A percentile compares a stretch with the other conserved stretches of the same genome.
Evolutionary conservation across 345 rosid species (phyloP).

Genomic region (Trapa bicornis): DNA sequence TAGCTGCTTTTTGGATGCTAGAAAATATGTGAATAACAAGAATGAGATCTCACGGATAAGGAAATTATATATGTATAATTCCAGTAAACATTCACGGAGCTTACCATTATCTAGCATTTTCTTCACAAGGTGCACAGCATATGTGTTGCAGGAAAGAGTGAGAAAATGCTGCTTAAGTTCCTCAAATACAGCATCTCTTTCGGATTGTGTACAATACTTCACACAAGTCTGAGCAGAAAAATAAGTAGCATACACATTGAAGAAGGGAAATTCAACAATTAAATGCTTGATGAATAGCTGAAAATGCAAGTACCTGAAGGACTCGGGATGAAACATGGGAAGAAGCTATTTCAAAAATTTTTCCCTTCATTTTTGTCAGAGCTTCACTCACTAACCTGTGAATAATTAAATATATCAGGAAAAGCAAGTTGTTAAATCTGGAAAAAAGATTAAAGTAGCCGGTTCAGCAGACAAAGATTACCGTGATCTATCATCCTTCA

Average conservation of each 20-base stretch:
- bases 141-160: conserved; percentile 44
- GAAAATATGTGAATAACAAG: not conserved
- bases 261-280: not conserved
- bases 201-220: conserved; percentile 61
- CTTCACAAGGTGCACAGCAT: conserved; percentile 62
- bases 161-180: conserved; percentile 83
- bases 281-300: not conserved
- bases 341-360: conserved; percentile 74
- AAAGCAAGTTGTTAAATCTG: not conserved
- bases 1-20: conserved; percentile 77
- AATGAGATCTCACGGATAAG: not conserved
- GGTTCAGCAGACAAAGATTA: conserved; percentile 15
- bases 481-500: conserved; percentile 76
- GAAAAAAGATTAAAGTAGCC: not conserved
- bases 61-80: not conserved
- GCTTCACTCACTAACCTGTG: conserved; percentile 65
- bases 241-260: not conserved
- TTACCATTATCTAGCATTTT: conserved; percentile 84
- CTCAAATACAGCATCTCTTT: conserved; percentile 54
- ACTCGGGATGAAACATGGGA: conserved; percentile 88
- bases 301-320: conserved; percentile 50
- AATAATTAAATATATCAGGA: conserved; percentile 4
- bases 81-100: not conserved
- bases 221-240: conserved; percentile 46
- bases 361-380: conserved; percentile 71